A percentile compares a stretch with the other conserved stretches of the same genome.
Evolutionary conservation across 306 rosid species (phyloP).

Genomic region (Cucurbita pepo): DNA sequence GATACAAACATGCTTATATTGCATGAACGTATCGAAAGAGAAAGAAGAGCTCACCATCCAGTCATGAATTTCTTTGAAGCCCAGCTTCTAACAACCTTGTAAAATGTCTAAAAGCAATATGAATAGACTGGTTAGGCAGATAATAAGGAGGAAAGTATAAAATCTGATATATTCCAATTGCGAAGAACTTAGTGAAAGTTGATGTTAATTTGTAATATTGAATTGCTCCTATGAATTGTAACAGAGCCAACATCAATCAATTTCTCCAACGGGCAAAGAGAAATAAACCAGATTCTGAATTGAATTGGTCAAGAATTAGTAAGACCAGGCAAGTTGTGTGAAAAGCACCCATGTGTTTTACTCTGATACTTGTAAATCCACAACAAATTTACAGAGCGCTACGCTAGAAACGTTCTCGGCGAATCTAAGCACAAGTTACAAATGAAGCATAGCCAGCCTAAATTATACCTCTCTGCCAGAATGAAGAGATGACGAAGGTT

Average conservation of each 20-base stretch:
- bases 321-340: no score
- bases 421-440: neutral
- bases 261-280: neutral
- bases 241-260: neutral
- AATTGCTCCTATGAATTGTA: neutral
- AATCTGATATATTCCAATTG: neutral
- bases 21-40: neutral
- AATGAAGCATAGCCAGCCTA: neutral
- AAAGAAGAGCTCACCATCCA: conserved; percentile 48
- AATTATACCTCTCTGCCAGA: conserved; percentile 55
- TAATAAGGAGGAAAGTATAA: neutral
- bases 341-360: no score
- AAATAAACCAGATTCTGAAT: neutral
- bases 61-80: conserved; percentile 86
- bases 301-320: neutral
- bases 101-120: conserved; percentile 36
- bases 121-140: neutral
- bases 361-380: neutral
- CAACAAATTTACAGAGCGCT: neutral
- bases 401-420: neutral
- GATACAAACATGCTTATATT: neutral
- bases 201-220: neutral
- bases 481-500: conserved; percentile 45
- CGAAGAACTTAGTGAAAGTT: neutral
- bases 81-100: conserved; percentile 79